Conservation (phyloP, 176 grass and related monocot genomes). For the Triticum urartu region DNA sequence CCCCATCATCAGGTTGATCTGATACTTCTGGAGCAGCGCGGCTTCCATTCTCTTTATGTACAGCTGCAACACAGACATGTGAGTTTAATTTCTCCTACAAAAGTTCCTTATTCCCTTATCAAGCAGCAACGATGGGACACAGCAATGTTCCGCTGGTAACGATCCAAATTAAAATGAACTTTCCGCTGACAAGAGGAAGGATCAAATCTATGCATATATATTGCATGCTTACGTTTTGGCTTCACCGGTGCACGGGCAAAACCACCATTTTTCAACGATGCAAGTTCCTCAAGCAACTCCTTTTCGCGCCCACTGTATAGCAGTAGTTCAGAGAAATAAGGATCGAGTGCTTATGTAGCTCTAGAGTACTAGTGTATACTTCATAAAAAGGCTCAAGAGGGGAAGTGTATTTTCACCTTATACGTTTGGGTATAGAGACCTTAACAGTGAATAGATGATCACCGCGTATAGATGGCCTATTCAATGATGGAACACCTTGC, state of each 20-base stretch:
- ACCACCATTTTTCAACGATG: slow-evolving; percentile 59
- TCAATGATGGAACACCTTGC: slow-evolving; percentile 90
- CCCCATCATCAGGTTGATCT: slow-evolving; percentile 44
- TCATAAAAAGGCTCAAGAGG: slow-evolving; percentile 4
- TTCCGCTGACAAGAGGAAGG: neutral
- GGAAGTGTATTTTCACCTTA: slow-evolving; percentile 61
- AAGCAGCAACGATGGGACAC: neutral
- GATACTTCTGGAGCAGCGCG: slow-evolving; percentile 37
- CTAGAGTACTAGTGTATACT: neutral
- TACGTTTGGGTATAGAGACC: slow-evolving; percentile 83
- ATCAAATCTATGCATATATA: neutral
- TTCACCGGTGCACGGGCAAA: slow-evolving; percentile 42
- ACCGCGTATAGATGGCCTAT: slow-evolving; percentile 84
- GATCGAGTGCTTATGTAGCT: neutral
- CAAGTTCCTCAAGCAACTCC: slow-evolving; percentile 88
- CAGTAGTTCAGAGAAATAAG: slow-evolving; percentile 12
- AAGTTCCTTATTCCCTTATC: neutral
- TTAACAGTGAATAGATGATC: slow-evolving; percentile 96
- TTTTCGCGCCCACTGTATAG: slow-evolving; percentile 61
- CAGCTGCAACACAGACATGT: slow-evolving; percentile 37
- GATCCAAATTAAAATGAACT: slow-evolving; percentile 23
- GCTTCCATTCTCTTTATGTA: slow-evolving; percentile 48
- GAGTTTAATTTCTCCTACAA: neutral
- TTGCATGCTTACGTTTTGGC: slow-evolving; percentile 48
- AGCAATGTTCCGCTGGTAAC: slow-evolving; percentile 12